A percentile compares a stretch with the other conserved stretches of the same genome.
Conservation (phyloP, 257 asterid species). For the Perilla frutescens region DNA sequence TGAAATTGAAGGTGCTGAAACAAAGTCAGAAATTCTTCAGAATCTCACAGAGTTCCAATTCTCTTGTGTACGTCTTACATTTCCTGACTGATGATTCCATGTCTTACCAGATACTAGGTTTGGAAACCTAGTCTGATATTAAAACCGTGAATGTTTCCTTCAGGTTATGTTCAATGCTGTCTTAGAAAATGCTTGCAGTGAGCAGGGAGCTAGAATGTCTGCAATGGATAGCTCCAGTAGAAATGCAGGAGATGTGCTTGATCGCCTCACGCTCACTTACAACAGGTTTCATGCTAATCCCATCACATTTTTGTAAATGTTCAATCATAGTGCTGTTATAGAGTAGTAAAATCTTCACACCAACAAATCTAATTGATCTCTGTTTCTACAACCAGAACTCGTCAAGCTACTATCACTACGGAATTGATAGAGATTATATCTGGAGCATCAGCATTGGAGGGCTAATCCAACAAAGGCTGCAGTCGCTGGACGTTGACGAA, state of each 20-base stretch:
- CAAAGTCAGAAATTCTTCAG: slow-evolving; percentile 94
- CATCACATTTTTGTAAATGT: background rate
- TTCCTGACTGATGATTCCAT: background rate
- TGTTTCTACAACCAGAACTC: slow-evolving; percentile 63
- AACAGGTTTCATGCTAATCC: slow-evolving; percentile 71
- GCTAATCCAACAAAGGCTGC: slow-evolving; percentile 39
- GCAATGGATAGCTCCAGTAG: slow-evolving; percentile 99
- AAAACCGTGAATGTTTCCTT: slow-evolving; percentile 16
- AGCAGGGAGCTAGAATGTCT: slow-evolving; percentile 99
- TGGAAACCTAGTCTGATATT: background rate
- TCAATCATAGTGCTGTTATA: background rate
- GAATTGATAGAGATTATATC: slow-evolving; percentile 90
- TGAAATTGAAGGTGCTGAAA: slow-evolving; percentile 96
- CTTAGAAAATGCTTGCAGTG: slow-evolving; percentile 97
- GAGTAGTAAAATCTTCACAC: background rate
- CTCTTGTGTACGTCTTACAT: slow-evolving; percentile 68
- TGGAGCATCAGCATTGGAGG: slow-evolving; percentile 92
- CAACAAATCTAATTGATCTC: slow-evolving; percentile 10
- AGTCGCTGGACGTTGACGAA: slow-evolving; percentile 51
- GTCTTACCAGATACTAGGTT: slow-evolving; percentile 8
- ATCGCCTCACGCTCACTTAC: slow-evolving; percentile 93
- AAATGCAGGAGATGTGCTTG: slow-evolving; percentile 99
- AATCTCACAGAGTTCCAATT: slow-evolving; percentile 96
- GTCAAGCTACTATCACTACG: slow-evolving; percentile 97
- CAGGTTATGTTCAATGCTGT: slow-evolving; percentile 95